Evolutionary conservation across 1,139 yeast species (phyloP).

Genomic region (Yamadazyma diospyri): DNA sequence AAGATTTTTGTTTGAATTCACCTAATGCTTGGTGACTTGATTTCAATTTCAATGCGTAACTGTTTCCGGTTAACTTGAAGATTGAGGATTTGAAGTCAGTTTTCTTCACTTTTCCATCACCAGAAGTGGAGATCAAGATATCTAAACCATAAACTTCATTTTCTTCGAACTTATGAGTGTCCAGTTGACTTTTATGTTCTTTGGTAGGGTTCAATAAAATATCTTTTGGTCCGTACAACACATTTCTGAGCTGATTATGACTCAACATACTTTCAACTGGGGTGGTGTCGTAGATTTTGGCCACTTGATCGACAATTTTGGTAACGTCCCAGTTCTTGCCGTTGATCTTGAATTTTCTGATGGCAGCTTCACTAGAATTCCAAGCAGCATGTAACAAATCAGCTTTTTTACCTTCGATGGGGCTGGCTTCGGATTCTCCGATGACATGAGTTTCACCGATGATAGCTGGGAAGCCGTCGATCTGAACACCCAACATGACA

Average conservation of each 20-base stretch:
- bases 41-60: slow-evolving; percentile 69
- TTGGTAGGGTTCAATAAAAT: slow-evolving; percentile 74
- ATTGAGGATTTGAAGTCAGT: slow-evolving; percentile 65
- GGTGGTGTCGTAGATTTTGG: slow-evolving; percentile 55
- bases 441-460: slow-evolving; percentile 69
- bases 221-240: slow-evolving; percentile 73
- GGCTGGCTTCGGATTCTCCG: slow-evolving; percentile 39
- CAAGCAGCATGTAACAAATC: slow-evolving; percentile 72
- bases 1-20: slow-evolving; percentile 60
- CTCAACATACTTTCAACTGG: slow-evolving; percentile 79
- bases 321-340: slow-evolving; percentile 78
- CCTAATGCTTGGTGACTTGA: slow-evolving; percentile 66
- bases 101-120: slow-evolving; percentile 64
- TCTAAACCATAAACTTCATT: slow-evolving; percentile 80
- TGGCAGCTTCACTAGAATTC: slow-evolving; percentile 77
- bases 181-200: slow-evolving; percentile 61
- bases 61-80: slow-evolving; percentile 68
- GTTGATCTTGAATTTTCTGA: slow-evolving; percentile 65
- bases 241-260: slow-evolving; percentile 68
- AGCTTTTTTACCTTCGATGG: slow-evolving; percentile 57
- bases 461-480: slow-evolving; percentile 73
- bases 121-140: slow-evolving; percentile 62
- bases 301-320: slow-evolving; percentile 60
- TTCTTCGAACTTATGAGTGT: slow-evolving; percentile 64
- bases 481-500: slow-evolving; percentile 72